Evolutionary conservation across 768 basidiomycete genomes (phyloP), one percentile per base, ranked within the genome.

Genomic region (Lyophyllum decastes): DNA sequence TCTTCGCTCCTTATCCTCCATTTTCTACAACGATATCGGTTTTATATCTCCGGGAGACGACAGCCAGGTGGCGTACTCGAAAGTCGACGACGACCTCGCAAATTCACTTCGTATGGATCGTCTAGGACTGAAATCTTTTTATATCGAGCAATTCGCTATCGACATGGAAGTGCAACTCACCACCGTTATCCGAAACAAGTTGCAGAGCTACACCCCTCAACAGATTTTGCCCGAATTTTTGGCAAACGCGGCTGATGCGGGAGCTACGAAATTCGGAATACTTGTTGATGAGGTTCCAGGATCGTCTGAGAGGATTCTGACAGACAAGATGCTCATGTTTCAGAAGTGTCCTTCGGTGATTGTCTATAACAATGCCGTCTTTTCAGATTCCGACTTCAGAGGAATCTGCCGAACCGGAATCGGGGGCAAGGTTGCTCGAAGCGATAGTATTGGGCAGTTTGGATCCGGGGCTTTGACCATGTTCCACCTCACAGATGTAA

Each of bases 211-310:
- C 49, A 71, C 71, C 6, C 70, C 72, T 7, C 68, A 71, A 7
- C 79, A 83, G 52, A 72, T 81, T 10, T 64, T 78, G 34, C 74
- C 73, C 2, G 83, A 85, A 55, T 82, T 83, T 60, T 56, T 84
- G 6, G 83, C 83, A 0, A 85, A 85, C 55, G 83, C 83, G 1
- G 70, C 70, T 5, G 83, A 84, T 61, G 83, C 82, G 0, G 66
- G 66, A 10, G 83, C 83, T 0, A 74, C 70, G 2, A 61, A 67
- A n/a, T 80, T 84, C 57, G 62, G 67, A 2, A 61, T 82, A 19
- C 57, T 80, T 1, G 52, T 81, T 6, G 78, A 82, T 55, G 66
- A 75, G n/a, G 38, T 48, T 6, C 41, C 40, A 4, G 48, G 50
- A 30, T 41, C 44, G 7, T 34, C 55, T 6, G 14, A 60, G 2